Conservation (phyloP, 1,284 basidiomycete species). For the Malassezia arunalokei region DNA sequence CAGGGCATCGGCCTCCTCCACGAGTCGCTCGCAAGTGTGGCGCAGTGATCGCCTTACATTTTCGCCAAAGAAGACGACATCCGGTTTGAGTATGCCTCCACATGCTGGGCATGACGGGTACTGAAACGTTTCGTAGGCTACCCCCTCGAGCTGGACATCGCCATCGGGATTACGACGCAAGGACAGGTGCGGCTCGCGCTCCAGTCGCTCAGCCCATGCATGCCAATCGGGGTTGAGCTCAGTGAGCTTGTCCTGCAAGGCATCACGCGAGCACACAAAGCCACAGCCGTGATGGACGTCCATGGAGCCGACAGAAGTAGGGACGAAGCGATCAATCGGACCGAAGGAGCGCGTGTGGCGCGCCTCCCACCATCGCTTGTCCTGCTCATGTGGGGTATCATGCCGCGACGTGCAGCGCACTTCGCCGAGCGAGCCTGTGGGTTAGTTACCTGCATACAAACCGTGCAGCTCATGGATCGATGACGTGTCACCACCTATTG, state of each 20-base stretch:
- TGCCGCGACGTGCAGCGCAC: slow-evolving; percentile 11
- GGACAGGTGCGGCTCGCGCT: slow-evolving; percentile 16
- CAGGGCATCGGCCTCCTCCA: slow-evolving; percentile 25
- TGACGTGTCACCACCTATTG: slow-evolving; percentile 20
- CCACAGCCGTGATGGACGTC: slow-evolving; percentile 21
- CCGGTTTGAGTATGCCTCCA: slow-evolving; percentile 42
- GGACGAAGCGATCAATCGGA: slow-evolving; percentile 6
- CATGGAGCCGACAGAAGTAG: not conserved
- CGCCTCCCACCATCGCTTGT: slow-evolving; percentile 12
- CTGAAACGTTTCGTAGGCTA: slow-evolving; percentile 39
- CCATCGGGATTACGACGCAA: slow-evolving; percentile 40
- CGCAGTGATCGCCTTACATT: slow-evolving; percentile 29
- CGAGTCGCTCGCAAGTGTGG: slow-evolving; percentile 20
- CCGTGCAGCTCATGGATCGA: slow-evolving; percentile 45
- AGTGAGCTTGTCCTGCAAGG: slow-evolving; percentile 36
- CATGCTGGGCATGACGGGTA: slow-evolving; percentile 41
- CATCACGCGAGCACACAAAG: slow-evolving; percentile 28
- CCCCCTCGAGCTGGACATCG: slow-evolving; percentile 36
- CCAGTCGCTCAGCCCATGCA: slow-evolving; percentile 25
- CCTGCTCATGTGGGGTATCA: slow-evolving; percentile 8
- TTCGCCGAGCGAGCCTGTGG: slow-evolving; percentile 1
- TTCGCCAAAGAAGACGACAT: slow-evolving; percentile 45
- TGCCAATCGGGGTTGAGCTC: slow-evolving; percentile 39
- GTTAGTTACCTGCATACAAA: slow-evolving; percentile 18
- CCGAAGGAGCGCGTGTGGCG: not conserved